Conservation (phyloP, 2,329 filamentous ascomycete species). For the Fusarium longipes region DNA sequence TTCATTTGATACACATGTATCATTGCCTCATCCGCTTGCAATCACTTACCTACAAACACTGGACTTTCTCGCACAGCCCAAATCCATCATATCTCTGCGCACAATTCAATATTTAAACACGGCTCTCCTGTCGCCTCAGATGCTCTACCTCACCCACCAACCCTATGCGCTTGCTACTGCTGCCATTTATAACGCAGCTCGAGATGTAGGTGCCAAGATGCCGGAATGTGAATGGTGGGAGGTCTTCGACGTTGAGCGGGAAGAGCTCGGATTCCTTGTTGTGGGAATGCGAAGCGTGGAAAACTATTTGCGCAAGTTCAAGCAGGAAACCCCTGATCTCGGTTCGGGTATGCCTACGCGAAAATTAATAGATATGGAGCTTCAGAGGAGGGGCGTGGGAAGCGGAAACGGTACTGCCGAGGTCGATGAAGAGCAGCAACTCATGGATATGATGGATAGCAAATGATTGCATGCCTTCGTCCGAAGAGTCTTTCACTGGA, state of each 20-base stretch:
- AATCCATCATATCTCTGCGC: constrained; percentile 68
- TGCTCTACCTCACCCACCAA: constrained; percentile 92
- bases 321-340: constrained; percentile 63
- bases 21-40: constrained; percentile 85
- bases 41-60: constrained; percentile 94
- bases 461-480: constrained; percentile 38
- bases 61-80: constrained; percentile 67
- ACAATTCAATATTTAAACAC: constrained; percentile 86
- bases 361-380: constrained; percentile 67
- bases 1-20: constrained; percentile 85
- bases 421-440: constrained; percentile 56
- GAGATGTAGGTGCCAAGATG: constrained; percentile 80
- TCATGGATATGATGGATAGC: constrained; percentile 56
- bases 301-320: constrained; percentile 72
- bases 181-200: constrained; percentile 88
- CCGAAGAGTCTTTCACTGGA: neutral
- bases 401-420: constrained; percentile 42
- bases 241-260: constrained; percentile 94
- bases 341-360: constrained; percentile 66
- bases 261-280: constrained; percentile 93
- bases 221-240: constrained; percentile 95
- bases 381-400: constrained; percentile 63
- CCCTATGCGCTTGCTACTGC: constrained; percentile 86
- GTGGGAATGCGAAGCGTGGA: constrained; percentile 85
- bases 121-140: constrained; percentile 85